Evolutionary conservation across 2,329 filamentous ascomycete genomes (phyloP).

Genomic region (Phyllosticta ampelicida): DNA sequence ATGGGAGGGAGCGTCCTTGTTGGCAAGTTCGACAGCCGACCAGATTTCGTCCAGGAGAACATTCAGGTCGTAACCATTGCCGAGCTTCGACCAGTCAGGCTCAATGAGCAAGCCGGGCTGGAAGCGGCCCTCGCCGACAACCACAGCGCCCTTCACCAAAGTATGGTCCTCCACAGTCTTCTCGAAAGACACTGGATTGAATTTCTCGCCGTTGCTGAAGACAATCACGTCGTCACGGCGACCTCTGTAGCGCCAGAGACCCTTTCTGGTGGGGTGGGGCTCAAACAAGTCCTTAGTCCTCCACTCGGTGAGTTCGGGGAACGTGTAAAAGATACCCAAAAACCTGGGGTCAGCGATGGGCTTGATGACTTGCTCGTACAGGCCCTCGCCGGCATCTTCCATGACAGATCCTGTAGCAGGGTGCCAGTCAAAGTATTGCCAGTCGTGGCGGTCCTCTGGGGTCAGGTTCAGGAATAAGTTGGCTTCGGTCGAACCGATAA

Average conservation of each 20-base stretch:
- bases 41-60: constrained; percentile 35
- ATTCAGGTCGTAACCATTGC: constrained; percentile 8
- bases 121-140: constrained; percentile 22
- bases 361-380: constrained; percentile 21
- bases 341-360: constrained; percentile 2
- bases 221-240: constrained; percentile 17
- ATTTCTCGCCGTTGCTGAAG: constrained; percentile 16
- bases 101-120: constrained; percentile 24
- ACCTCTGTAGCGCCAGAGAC: constrained; percentile 15
- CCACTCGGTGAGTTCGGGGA: constrained; percentile 12
- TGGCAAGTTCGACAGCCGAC: constrained; percentile 35
- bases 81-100: constrained; percentile 11
- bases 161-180: constrained; percentile 17
- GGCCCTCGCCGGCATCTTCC: constrained; percentile 16
- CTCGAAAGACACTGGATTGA: constrained; percentile 17
- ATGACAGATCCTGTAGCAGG: constrained; percentile 17
- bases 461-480: constrained; percentile 16
- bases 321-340: constrained; percentile 15
- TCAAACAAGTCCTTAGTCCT: constrained; percentile 15
- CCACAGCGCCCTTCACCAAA: constrained; percentile 20
- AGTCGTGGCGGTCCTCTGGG: constrained; percentile 12
- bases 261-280: constrained; percentile 10
- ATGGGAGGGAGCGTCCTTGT: constrained; percentile 30
- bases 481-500: constrained; percentile 18
- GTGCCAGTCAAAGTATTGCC: constrained; percentile 19